Base-by-base conservation (phyloP, 2,329 filamentous ascomycete genomes). In the Fusarium sp. region DNA sequence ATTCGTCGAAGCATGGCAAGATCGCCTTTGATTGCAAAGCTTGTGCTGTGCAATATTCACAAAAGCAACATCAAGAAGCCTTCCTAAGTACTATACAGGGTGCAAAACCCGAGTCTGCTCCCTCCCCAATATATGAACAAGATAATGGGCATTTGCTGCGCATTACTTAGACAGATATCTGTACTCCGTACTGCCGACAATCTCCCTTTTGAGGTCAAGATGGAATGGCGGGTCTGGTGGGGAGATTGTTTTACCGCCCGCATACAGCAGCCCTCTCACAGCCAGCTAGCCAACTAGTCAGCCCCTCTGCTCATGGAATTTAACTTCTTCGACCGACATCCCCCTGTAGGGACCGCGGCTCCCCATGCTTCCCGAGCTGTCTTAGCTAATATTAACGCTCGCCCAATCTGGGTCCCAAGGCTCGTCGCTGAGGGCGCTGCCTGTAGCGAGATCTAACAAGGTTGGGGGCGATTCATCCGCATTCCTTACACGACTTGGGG, bases 401-500 rank as follows among this genome's bases (percentile, higher is more conserved):
- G 41, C 30, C 46, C 50, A 64, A 56, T 47, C 62, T 64, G 56
- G 54, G 55, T 30, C 54, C 35, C 51, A 53, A 68, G 67, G 50
- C 68, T 71, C 60, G 49, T 67, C 40, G 62, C 62, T 73, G 67
- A 73, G 69, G 71, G 71, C 69, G 71, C 71, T 70, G 71, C 71
- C 67, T 66, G 45, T 61, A 54, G 63, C 56, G 41, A 62, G 59
- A 47, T 65, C 47, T 65, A 59, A 43, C 25, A 62, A 59, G 39
- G 69, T 64, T 65, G 68, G 64, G 33, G 56, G 37, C 57, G 51
- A 65, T 55, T 68, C 56, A 56, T 57, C 55, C 46, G 66, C 62
- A 67, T 68, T 68, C 66, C 62, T 67, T 15, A n/a, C 37, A 27
- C 35, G 37, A 39, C 23, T 55, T 39, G 35, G 19, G 37, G 46